A percentile compares a stretch with the other conserved stretches of the same genome.
Evolutionary conservation across 768 basidiomycete genomes (phyloP).

Genomic region (Lentinula boryana): DNA sequence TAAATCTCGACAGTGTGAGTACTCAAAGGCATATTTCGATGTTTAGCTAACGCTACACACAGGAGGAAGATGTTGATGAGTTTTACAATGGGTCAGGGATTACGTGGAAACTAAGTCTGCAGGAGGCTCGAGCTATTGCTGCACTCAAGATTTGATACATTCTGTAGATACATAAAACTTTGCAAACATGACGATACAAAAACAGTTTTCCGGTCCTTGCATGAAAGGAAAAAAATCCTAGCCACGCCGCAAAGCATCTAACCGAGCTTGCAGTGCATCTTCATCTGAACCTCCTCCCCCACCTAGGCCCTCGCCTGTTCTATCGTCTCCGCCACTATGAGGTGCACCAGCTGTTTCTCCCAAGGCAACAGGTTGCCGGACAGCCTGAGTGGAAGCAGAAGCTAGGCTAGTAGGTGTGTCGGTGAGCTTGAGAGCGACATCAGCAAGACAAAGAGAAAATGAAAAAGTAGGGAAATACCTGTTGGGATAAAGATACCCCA

Average conservation of each 20-base stretch:
- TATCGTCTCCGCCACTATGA: constrained; percentile 18
- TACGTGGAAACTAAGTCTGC: constrained; percentile 73
- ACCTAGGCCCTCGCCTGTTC: constrained; percentile 17
- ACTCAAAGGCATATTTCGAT: neutral
- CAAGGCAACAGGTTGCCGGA: constrained; percentile 79
- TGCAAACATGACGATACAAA: neutral
- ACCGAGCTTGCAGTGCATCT: constrained; percentile 87
- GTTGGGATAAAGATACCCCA: constrained; percentile 85
- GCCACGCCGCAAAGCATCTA: constrained; percentile 82
- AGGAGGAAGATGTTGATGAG: constrained; percentile 94
- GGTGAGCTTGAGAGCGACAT: constrained; percentile 48
- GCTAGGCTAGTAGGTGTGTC: constrained; percentile 78
- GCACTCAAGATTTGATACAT: constrained; percentile 35
- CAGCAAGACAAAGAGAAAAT: constrained; percentile 8
- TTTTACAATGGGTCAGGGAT: constrained; percentile 94
- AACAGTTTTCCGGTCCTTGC: neutral
- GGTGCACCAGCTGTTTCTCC: constrained; percentile 43
- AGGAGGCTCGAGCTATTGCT: constrained; percentile 70
- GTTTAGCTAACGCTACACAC: constrained; percentile 12
- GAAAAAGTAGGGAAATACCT: constrained; percentile 34
- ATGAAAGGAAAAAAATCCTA: constrained; percentile 18
- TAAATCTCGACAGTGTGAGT: constrained; percentile 80
- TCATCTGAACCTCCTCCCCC: constrained; percentile 57
- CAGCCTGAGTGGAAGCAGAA: constrained; percentile 49
- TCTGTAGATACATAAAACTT: neutral